Evolutionary conservation across 345 rosid species (phyloP).

Genomic region (Salix exigua): DNA sequence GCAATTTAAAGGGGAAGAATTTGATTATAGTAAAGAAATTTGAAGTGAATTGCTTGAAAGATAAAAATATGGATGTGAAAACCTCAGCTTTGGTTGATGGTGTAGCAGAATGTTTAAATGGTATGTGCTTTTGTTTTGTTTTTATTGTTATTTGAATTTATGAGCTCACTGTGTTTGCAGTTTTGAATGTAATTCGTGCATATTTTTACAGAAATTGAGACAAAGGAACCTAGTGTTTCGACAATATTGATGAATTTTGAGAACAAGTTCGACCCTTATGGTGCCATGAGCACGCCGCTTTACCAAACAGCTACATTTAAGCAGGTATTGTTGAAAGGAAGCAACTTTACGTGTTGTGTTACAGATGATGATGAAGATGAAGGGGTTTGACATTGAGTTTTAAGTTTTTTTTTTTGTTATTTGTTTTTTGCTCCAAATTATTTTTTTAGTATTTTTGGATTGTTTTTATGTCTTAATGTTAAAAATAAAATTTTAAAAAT

Average conservation of each 20-base stretch:
- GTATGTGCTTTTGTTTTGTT: constrained; percentile 25
- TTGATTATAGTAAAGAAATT: constrained; percentile 25
- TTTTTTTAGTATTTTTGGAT: no score
- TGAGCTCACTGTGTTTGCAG: background rate
- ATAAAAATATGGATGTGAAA: constrained; percentile 41
- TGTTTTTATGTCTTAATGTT: no score
- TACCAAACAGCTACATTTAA: constrained; percentile 92
- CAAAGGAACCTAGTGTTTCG: constrained; percentile 58
- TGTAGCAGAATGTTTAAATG: constrained; percentile 27
- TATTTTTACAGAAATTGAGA: constrained; percentile 37
- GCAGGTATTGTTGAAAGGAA: constrained; percentile 46
- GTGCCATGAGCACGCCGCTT: constrained; percentile 80
- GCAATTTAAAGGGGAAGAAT: constrained; percentile 21
- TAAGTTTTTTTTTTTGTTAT: no score
- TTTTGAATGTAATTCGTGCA: background rate
- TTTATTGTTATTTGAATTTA: background rate
- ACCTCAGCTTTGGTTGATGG: constrained; percentile 41
- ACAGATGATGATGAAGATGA: background rate
- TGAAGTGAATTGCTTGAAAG: constrained; percentile 40
- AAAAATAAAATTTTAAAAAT: no score
- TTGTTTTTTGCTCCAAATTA: no score
- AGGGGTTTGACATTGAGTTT: no score
- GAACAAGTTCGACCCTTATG: constrained; percentile 71
- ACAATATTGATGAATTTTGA: constrained; percentile 69
- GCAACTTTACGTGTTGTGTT: background rate